phyloP scores from a whole-genome alignment of 805 yeast genomes.

The Phaffomyces antillensis region DNA sequence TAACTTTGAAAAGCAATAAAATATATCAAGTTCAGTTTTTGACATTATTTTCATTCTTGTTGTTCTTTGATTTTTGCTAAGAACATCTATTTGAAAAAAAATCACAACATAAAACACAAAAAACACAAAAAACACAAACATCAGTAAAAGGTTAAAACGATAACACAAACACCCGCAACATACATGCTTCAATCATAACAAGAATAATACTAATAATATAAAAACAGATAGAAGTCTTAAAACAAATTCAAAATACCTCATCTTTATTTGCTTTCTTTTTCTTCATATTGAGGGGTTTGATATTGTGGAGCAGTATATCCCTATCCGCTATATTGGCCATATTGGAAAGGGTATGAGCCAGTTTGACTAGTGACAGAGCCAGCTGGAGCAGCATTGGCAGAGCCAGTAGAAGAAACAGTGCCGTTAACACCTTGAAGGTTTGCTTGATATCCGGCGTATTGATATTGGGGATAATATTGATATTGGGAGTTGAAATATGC shows the following conservation, averaged over 20 bases:
- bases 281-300: conserved; percentile 19
- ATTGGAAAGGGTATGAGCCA: conserved; percentile 11
- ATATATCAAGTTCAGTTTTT: no score
- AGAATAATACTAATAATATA: background rate
- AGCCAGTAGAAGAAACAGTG: conserved; percentile 2
- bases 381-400: background rate
- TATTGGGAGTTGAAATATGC: conserved; percentile 6
- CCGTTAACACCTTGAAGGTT: background rate
- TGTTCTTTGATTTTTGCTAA: no score
- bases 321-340: conserved; percentile 15
- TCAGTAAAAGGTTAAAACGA: no score
- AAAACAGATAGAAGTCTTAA: background rate
- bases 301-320: conserved; percentile 22
- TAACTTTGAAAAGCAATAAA: no score
- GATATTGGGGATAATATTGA: conserved; percentile 11
- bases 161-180: no score
- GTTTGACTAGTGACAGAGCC: conserved; percentile 5
- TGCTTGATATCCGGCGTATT: conserved; percentile 3
- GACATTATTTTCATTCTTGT: no score
- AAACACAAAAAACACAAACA: no score
- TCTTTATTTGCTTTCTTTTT: conserved; percentile 15
- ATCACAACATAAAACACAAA: no score
- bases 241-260: background rate
- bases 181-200: background rate
- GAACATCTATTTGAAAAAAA: no score